Evolutionary conservation across 192 early-diverging fungal species (phyloP).

Genomic region (Chytriomyces confervae): DNA sequence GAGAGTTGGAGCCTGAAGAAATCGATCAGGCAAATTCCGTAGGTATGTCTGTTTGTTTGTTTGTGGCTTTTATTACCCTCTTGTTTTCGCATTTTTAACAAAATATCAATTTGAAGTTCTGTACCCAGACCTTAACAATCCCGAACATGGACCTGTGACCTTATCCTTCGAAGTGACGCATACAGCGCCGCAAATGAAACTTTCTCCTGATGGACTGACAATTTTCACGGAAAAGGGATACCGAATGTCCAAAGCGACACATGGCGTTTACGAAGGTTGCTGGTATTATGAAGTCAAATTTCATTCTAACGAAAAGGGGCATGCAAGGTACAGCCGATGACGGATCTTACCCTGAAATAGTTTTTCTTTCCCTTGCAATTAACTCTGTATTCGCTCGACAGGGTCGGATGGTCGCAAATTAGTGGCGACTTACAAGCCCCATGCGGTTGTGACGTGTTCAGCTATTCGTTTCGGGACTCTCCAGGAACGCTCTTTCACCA

Average conservation of each 20-base stretch:
- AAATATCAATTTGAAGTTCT: conserved; percentile 48
- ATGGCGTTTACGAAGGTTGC: conserved; percentile 72
- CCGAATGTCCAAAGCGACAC: conserved; percentile 75
- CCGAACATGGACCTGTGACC: conserved; percentile 42
- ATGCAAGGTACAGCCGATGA: conserved; percentile 41
- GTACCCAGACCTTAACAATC: conserved; percentile 77
- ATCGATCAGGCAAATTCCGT: conserved; percentile 52
- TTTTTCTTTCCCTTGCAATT: conserved; percentile 1
- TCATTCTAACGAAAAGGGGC: conserved; percentile 56
- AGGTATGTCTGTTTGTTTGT: conserved; percentile 34
- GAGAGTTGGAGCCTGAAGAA: conserved; percentile 25
- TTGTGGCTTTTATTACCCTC: neutral
- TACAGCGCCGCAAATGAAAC: conserved; percentile 69
- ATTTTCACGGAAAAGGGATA: conserved; percentile 77
- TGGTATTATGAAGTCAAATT: conserved; percentile 80
- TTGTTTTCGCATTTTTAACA: neutral
- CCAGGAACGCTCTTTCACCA: conserved; percentile 75
- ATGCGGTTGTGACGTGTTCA: conserved; percentile 76
- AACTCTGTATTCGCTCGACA: conserved; percentile 19
- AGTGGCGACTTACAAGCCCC: conserved; percentile 77
- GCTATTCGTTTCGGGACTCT: conserved; percentile 69
- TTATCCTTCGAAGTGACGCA: conserved; percentile 65
- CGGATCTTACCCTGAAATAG: neutral
- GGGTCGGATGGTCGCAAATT: conserved; percentile 81
- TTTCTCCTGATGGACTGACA: conserved; percentile 61